Base-by-base conservation (phyloP, 129 eudicot genomes). In the Flaveria sonorensis region DNA sequence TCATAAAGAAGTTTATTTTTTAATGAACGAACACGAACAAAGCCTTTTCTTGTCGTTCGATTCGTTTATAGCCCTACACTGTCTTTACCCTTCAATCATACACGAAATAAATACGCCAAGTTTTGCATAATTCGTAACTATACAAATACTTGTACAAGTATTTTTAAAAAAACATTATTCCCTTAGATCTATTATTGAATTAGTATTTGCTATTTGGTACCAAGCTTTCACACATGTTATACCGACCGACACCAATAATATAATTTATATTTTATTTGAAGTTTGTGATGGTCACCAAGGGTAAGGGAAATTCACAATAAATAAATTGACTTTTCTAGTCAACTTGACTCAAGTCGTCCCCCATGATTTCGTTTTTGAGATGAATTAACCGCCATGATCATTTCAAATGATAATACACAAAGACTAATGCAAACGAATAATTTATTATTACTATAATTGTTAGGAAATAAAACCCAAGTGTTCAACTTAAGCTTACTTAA, bases 301-400 rank as follows among this genome's bases (percentile, higher is more conserved):
- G 30, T 2, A 28, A 6, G 10, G 7, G 30, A 7, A 28, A 6
- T 28, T 61, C 15, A 60, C n/a, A 12, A 10, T 61, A 24, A 24
- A 26, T 61, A 9, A 69, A 13, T 69, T 46, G 57, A 69, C 57
- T 47, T 69, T 46, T 48, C 36, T 20, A 57, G 51, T 48, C 28
- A 45, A 23, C 74, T 43, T 46, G 74, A 70, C 74, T 55, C 39
- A 70, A 68, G 36, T 39, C 73, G 14, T 64, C 1, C 24, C 24
- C n/a, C 39, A 30, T 64, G 48, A 16, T 19, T 64, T 64, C 6
- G 39, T 64, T 64, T 48, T 12, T 18, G 5, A 48, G 40, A 36
- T 36, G 1, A 16, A 24, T 67, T 21, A 46, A 68, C 5, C 55
- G 10, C 51, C 28, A 3, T 68, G 52, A 67, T 43, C 18, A 20